phyloP scores from a whole-genome alignment of 768 basidiomycete genomes.

The Chalciporus piperatus region DNA sequence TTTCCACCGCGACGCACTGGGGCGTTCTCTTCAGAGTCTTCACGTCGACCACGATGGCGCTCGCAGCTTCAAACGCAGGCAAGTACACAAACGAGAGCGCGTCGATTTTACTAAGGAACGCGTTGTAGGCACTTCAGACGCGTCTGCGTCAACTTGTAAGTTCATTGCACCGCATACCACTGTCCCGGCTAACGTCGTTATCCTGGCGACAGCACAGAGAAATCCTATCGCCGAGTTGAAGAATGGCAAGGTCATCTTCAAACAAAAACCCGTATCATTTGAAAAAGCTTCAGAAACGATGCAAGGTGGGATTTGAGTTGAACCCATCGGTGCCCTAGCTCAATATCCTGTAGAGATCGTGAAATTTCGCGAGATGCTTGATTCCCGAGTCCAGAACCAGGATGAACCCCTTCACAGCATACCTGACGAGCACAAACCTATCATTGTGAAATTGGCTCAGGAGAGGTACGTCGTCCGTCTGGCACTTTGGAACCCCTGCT shows the following conservation, averaged over 20 bases:
- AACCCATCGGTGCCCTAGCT: neutral
- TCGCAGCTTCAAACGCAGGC: constrained; percentile 14
- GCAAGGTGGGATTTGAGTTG: constrained; percentile 54
- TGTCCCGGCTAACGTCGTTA: neutral
- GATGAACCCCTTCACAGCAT: constrained; percentile 53
- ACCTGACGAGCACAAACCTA: constrained; percentile 65
- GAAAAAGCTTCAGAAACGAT: constrained; percentile 82
- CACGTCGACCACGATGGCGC: constrained; percentile 22
- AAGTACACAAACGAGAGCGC: constrained; percentile 8
- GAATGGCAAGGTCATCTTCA: constrained; percentile 74
- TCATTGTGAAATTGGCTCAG: constrained; percentile 80
- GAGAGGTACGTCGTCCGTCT: constrained; percentile 61
- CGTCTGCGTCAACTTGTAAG: constrained; percentile 18
- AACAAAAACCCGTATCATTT: constrained; percentile 69
- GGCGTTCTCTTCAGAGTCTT: constrained; percentile 12
- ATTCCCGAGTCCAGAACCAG: constrained; percentile 46
- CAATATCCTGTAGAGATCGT: constrained; percentile 57
- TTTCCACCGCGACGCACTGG: constrained; percentile 18
- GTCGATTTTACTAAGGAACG: constrained; percentile 1
- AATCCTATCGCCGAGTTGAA: constrained; percentile 57
- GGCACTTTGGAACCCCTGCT: constrained; percentile 2
- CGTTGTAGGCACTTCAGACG: constrained; percentile 11
- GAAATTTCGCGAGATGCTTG: constrained; percentile 70
- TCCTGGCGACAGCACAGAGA: constrained; percentile 38
- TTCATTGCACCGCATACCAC: neutral